Base-by-base conservation (phyloP, 345 rosid species). In the Geranium brycei region DNA sequence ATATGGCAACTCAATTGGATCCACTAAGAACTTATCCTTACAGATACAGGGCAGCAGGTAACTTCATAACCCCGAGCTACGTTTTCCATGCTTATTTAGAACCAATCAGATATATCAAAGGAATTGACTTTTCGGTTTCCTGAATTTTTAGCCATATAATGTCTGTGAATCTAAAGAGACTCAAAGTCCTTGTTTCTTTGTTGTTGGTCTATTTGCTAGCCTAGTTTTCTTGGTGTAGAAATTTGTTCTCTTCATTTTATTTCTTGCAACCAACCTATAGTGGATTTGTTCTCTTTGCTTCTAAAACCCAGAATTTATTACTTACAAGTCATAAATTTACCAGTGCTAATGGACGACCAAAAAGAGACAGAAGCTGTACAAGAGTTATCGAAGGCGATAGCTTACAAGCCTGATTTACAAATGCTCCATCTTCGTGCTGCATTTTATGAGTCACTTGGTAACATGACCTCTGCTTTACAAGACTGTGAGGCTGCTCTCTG, bases 371-470 rank as follows among this genome's bases (percentile, higher is more conserved):
- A 84, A 73, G 98, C 98, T 55, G 79, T 87, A 38, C 84, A 87
- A 72, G 98, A 92, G 83, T 86, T 92, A 28, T 76, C 87, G 7
- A 87, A 80, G 82, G 95, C 98, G 18, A 82, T 92, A 80, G 77
- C 86, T 68, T 89, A 87, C 83, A 89, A 80, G 72, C 95, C 95
- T 4, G 96, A 89, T 75, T 68, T 87, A 74, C 97, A 87, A 71
- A 83, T 89, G 78, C 90, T 92, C 38, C 97, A 92, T 68, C 97
- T 92, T 65, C 84, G 97, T 68, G 98, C 98, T 51, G 97, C 98
- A 19, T 92, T 92, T 71, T 75, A 82, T 0, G 98, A 92, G 77
- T 82, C 96, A 63, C 75, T 82, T 41, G 95, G 96, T 63, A 85
- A 89, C 61, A 61, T 82, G 15, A 57, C 73, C 12, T 72, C 85